phyloP scores from a whole-genome alignment of 2,329 filamentous ascomycete genomes.

The Fusarium sp. region DNA sequence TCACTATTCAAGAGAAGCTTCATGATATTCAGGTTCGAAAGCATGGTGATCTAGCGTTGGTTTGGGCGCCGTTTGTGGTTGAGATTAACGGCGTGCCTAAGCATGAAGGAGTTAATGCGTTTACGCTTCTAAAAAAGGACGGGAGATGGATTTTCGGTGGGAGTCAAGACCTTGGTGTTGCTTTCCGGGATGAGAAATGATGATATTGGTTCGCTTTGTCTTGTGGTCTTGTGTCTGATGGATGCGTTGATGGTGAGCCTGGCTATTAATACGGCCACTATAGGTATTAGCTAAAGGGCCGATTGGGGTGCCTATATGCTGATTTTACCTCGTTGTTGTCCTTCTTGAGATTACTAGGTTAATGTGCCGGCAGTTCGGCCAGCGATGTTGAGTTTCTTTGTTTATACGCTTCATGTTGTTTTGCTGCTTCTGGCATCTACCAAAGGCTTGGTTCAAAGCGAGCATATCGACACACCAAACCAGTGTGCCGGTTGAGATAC shows the following conservation, averaged over 20 bases:
- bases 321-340: too few relatives aligned
- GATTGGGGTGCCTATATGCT: background rate
- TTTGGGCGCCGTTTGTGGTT: constrained; percentile 27
- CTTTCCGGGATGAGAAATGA: background rate
- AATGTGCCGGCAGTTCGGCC: too few relatives aligned
- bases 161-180: constrained; percentile 7
- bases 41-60: constrained; percentile 9
- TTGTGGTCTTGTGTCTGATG: background rate
- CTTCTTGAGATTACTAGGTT: too few relatives aligned
- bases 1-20: background rate
- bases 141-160: constrained; percentile 13
- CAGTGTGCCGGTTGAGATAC: too few relatives aligned
- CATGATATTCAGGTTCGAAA: constrained; percentile 5
- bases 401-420: background rate
- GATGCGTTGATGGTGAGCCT: background rate
- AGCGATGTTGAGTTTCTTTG: background rate
- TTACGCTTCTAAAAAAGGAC: background rate
- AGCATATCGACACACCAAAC: too few relatives aligned
- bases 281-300: too few relatives aligned
- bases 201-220: background rate
- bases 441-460: too few relatives aligned
- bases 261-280: background rate
- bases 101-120: constrained; percentile 1
- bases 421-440: too few relatives aligned
- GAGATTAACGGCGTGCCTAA: constrained; percentile 4